A percentile compares a stretch with the other conserved stretches of the same genome.
These are phyloP conservation scores for Paramecium sonneborni DNA, from an alignment of 73 alveolate genomes.

Conservation along the genomic window DNA sequence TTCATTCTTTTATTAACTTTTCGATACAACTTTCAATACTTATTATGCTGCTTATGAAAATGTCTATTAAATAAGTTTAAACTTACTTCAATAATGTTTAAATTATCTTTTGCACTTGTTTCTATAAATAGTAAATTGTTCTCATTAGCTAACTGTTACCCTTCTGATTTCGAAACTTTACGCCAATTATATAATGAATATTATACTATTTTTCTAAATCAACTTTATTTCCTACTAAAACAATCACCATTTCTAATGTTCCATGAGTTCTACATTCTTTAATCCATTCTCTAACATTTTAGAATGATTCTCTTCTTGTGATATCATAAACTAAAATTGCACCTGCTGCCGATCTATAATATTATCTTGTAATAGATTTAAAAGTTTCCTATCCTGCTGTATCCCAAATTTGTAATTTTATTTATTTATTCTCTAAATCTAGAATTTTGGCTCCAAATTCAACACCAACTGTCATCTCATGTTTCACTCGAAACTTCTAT, in stretches of 20 bases:
- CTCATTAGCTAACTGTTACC: slow-evolving; percentile 77
- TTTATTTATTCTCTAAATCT: slow-evolving; percentile 72
- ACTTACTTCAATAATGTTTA: slow-evolving; percentile 71
- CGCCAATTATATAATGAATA: slow-evolving; percentile 45
- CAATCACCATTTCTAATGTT: slow-evolving; percentile 47
- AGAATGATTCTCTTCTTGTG: slow-evolving; percentile 76
- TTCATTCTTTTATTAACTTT: background rate
- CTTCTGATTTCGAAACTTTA: slow-evolving; percentile 78
- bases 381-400: slow-evolving; percentile 97
- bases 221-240: slow-evolving; percentile 71
- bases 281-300: slow-evolving; percentile 67
- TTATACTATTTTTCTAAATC: slow-evolving; percentile 67
- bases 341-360: slow-evolving; percentile 92
- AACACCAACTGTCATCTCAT: slow-evolving; percentile 93
- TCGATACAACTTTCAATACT: background rate
- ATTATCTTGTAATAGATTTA: slow-evolving; percentile 85
- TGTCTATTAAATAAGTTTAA: background rate
- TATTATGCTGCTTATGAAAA: background rate
- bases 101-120: slow-evolving; percentile 82
- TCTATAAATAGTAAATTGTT: slow-evolving; percentile 78
- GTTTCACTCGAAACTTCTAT: slow-evolving; percentile 85
- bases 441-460: slow-evolving; percentile 93
- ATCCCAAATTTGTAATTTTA: slow-evolving; percentile 94
- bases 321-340: slow-evolving; percentile 92
- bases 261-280: slow-evolving; percentile 70